These are phyloP conservation scores for Grosmannia clavigera DNA, from an alignment of 2,329 filamentous ascomycete species.

Conservation along the genomic window DNA sequence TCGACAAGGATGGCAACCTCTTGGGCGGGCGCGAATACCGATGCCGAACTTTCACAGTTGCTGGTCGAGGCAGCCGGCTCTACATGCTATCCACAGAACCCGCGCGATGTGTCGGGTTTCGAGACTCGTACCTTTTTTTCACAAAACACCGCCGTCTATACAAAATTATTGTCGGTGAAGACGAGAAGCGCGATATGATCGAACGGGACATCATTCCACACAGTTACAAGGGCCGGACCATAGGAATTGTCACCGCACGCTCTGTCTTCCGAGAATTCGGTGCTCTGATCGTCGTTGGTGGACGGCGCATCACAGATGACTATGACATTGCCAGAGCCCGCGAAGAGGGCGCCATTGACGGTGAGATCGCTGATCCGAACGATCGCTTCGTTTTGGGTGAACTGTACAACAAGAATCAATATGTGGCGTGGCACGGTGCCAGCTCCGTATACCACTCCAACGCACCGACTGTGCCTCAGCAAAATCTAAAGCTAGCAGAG, in stretches of 20 bases:
- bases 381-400: conserved; percentile 68
- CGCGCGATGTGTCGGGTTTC: conserved; percentile 89
- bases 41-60: conserved; percentile 87
- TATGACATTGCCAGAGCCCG: conserved; percentile 69
- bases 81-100: conserved; percentile 99
- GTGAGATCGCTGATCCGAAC: conserved; percentile 81
- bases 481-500: conserved; percentile 59
- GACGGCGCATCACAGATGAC: conserved; percentile 75
- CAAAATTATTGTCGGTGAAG: conserved; percentile 96
- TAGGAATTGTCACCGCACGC: conserved; percentile 89
- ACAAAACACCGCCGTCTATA: conserved; percentile 92
- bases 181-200: conserved; percentile 95
- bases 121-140: conserved; percentile 98
- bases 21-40: conserved; percentile 81
- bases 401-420: conserved; percentile 97
- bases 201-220: conserved; percentile 91
- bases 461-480: conserved; percentile 61
- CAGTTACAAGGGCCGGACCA: conserved; percentile 95
- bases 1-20: conserved; percentile 78
- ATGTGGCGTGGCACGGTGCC: conserved; percentile 95
- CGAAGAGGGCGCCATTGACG: conserved; percentile 69
- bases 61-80: conserved; percentile 67
- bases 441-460: conserved; percentile 90
- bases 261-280: conserved; percentile 97
- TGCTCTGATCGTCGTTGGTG: conserved; percentile 84